Percentiles rank a stretch among this genome's conserved stretches.
Conservation (phyloP, 1,139 yeast species). For the Yamadazyma triangularis region DNA sequence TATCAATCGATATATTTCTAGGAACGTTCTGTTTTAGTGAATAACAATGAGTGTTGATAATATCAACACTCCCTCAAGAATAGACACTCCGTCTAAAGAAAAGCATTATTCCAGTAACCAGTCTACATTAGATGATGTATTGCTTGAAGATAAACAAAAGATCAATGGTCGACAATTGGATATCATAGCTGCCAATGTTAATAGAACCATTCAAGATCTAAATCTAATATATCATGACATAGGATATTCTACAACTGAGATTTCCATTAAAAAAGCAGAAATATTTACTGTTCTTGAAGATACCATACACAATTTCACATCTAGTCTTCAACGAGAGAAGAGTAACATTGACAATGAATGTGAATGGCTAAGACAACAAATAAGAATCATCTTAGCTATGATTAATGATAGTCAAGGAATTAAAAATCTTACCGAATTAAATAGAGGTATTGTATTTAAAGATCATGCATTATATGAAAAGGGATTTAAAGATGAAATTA, state of each 20-base stretch:
- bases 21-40: too few relatives aligned
- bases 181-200: constrained; percentile 25
- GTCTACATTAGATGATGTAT: not conserved
- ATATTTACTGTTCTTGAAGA: constrained; percentile 38
- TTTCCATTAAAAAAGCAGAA: constrained; percentile 31
- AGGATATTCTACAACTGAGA: constrained; percentile 35
- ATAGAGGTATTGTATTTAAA: constrained; percentile 32
- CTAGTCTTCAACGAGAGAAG: constrained; percentile 33
- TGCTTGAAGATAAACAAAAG: constrained; percentile 1
- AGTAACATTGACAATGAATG: constrained; percentile 39
- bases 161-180: constrained; percentile 17
- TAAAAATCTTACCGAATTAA: constrained; percentile 17
- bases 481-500: constrained; percentile 31
- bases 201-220: constrained; percentile 31
- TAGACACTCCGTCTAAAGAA: not conserved
- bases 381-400: constrained; percentile 37
- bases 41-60: too few relatives aligned
- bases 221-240: constrained; percentile 31
- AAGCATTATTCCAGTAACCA: not conserved
- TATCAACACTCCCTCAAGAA: constrained; percentile 5
- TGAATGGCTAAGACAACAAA: constrained; percentile 46
- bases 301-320: constrained; percentile 32
- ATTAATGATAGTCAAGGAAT: constrained; percentile 34
- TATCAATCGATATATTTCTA: too few relatives aligned
- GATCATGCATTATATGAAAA: constrained; percentile 22